These are phyloP conservation scores for Yamadazyma nakazawae DNA, from an alignment of 805 yeast species.

Conservation along the genomic window DNA sequence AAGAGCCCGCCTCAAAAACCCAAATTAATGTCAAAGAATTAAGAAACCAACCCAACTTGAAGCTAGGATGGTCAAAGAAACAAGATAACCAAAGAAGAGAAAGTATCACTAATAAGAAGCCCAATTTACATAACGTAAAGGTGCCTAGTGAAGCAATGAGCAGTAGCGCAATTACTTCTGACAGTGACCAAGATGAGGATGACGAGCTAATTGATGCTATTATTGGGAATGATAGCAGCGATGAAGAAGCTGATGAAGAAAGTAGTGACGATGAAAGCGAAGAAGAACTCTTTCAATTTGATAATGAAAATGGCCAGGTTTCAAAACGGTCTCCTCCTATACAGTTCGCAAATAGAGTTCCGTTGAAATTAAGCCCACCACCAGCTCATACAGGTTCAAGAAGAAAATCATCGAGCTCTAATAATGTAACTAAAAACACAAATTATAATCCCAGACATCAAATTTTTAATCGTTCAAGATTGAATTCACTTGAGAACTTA, in stretches of 20 bases:
- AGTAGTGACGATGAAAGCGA: conserved; percentile 30
- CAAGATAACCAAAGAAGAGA: conserved; percentile 39
- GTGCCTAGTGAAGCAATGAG: conserved; percentile 37
- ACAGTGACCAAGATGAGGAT: conserved; percentile 25
- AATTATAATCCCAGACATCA: conserved; percentile 25
- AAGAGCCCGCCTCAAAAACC: background rate
- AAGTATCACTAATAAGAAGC: conserved; percentile 46
- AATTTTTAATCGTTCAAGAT: conserved; percentile 36
- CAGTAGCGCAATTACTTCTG: conserved; percentile 25
- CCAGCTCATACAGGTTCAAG: conserved; percentile 21
- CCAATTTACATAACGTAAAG: conserved; percentile 45
- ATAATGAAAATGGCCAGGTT: conserved; percentile 11
- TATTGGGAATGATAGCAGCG: conserved; percentile 20
- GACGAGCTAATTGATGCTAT: conserved; percentile 25
- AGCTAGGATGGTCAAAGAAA: conserved; percentile 42
- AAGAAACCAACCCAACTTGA: conserved; percentile 29
- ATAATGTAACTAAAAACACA: conserved; percentile 11
- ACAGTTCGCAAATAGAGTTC: conserved; percentile 43
- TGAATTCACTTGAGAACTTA: conserved; percentile 41
- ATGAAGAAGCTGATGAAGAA: conserved; percentile 32
- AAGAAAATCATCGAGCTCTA: conserved; percentile 29
- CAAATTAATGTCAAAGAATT: conserved; percentile 29
- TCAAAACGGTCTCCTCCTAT: conserved; percentile 31
- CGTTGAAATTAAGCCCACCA: conserved; percentile 36
- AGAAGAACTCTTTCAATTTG: conserved; percentile 17